Base-by-base conservation (phyloP, 441 rosid species). In the Sinapis alba region DNA sequence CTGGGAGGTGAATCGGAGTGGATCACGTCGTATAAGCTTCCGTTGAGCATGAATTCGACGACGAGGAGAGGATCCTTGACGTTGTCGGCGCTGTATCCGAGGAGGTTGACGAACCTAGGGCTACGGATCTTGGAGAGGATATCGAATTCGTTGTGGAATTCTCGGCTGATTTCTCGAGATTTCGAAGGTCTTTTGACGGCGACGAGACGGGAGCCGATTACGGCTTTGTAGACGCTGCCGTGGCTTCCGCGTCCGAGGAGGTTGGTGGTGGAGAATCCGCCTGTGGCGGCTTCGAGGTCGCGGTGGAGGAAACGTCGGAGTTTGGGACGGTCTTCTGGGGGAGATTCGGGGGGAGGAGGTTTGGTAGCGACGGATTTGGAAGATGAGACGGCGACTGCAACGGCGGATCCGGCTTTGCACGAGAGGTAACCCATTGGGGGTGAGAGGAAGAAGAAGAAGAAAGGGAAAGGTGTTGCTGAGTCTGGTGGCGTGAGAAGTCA, bases 181-280 rank as follows among this genome's bases (percentile, higher is more conserved):
- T 76, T 93, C 0, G 98, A 89, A 1, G 97, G 90, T 62, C 86
- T 84, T 85, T 96, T 96, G 74, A 96, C 78, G 43, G 98, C 98
- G 24, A 93, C 92, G 51, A 84, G 90, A 24, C 95, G 97, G 15
- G 97, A 95, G 30, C 87, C 89, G 73, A 90, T 76, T 24, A 86
- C 90, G 10, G 93, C 99, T 80, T 91, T 96, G 88, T 96, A 96
- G 69, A 96, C 99, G 73, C 83, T 81, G 1, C 98, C 98, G 74
- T 96, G 98, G 83, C 98, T 96, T 68, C 99, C 99, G 73, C 91
- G 91, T 0, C 99, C 98, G 5, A 96, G 86, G 5, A 96, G 85
- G 70, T 83, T 91, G 63, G 79, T 82, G 50, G 87, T 84, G 79
- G 97, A 84, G 90, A 93, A 96, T 7, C 99, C 98, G 67, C 86